Evolutionary conservation across 2,329 filamentous ascomycete genomes (phyloP), one percentile per base, ranked within the genome.

Genomic region (Clarireedia paspali): DNA sequence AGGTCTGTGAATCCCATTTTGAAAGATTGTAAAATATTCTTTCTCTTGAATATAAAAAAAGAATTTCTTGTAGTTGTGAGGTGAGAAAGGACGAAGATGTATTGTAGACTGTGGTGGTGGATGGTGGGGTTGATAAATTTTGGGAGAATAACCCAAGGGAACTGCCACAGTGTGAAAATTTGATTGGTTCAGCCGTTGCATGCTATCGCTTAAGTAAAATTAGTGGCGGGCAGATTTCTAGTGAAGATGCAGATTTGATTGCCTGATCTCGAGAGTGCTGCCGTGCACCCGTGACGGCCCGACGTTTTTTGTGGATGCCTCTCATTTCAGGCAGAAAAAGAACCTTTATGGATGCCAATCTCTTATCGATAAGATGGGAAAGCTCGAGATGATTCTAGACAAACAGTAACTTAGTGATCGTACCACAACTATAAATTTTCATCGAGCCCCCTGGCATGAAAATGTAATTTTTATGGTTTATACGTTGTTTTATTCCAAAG

Each of bases 1-100:
- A 88, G 76, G 72, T 87, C 83, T 72, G 79, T 75, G 79, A 87
- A 87, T 73, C 84, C 84, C 84, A 88, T 88, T 55, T 58, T 70
- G 63, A 59, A 48, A 39, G 44, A 44, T 59, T 40, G 45, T 26
- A 47, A 40, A 30, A 40, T 52, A 23, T 57, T 53, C 38, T 47
- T 53, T 56, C 26, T 48, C 12, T 57, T 34, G 59, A 36, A 23
- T 23, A 47, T 47, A 23, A 24, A 36, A 56, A 26, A 39, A 23
- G 17, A 46, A 45, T 55, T 50, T 26, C 5, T 47, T 50, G 12
- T 17, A 42, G 23, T 45, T 30, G 34, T 38, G 20, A 36, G 47
- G 42, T 50, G 26, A 38, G 38, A 39, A 30, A 27, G 45, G 53
- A 47, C 47, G 51, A 55, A 53, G 42, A 39, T 44, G 27, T 40